phyloP scores from a whole-genome alignment of 805 yeast species.

The Pichia insulana region DNA sequence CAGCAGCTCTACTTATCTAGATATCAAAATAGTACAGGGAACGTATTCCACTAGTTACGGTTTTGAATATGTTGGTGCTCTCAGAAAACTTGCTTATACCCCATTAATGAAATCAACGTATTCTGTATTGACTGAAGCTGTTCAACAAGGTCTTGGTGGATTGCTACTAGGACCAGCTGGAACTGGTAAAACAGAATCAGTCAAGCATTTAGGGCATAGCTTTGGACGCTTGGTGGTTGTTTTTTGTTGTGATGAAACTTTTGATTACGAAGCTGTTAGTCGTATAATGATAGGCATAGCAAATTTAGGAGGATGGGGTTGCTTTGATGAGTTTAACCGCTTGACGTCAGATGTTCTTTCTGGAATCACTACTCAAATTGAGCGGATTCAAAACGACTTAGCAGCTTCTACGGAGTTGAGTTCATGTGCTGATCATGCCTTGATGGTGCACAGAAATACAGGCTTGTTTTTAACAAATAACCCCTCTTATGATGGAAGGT shows the following conservation, averaged over 20 bases:
- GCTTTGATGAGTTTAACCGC: slow-evolving; percentile 92
- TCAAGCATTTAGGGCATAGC: slow-evolving; percentile 73
- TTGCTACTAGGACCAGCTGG: slow-evolving; percentile 96
- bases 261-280: slow-evolving; percentile 72
- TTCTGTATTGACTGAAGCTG: slow-evolving; percentile 63
- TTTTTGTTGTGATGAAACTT: slow-evolving; percentile 85
- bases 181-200: slow-evolving; percentile 90
- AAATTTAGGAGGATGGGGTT: slow-evolving; percentile 86
- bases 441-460: slow-evolving; percentile 37
- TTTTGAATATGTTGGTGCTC: slow-evolving; percentile 72
- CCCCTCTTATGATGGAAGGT: slow-evolving; percentile 80
- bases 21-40: slow-evolving; percentile 43
- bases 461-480: slow-evolving; percentile 89
- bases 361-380: slow-evolving; percentile 78
- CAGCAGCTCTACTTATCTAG: slow-evolving; percentile 16
- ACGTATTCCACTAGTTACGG: slow-evolving; percentile 53
- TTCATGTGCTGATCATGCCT: slow-evolving; percentile 34
- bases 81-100: slow-evolving; percentile 67
- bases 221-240: slow-evolving; percentile 78
- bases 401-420: slow-evolving; percentile 17
- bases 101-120: slow-evolving; percentile 60
- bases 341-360: slow-evolving; percentile 63
- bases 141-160: slow-evolving; percentile 72
- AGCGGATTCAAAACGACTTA: slow-evolving; percentile 54
- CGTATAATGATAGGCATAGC: slow-evolving; percentile 72